A percentile compares a stretch with the other conserved stretches of the same genome.
Conservation (phyloP, 192 early-diverging fungal genomes). For the Cetraspora pellucida region DNA sequence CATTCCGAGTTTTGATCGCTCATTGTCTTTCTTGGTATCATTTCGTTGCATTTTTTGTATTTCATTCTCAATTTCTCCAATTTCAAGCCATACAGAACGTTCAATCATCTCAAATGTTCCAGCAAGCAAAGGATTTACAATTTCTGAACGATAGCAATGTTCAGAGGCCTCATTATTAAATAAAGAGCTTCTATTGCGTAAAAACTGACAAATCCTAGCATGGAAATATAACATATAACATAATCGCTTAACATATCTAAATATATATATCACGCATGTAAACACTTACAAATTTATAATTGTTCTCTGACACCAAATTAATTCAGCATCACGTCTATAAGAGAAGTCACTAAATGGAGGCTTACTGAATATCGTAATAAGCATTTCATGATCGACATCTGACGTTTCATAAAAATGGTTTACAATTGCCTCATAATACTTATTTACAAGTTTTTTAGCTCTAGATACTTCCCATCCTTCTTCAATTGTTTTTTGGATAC, state of each 20-base stretch:
- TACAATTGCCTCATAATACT: too few species aligned
- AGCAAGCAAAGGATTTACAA: constrained; percentile 18
- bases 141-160: constrained; percentile 17
- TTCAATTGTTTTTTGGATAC: too few species aligned
- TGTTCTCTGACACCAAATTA: constrained; percentile 27
- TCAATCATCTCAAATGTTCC: constrained; percentile 21
- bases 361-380: too few species aligned
- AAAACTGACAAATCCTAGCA: constrained; percentile 13
- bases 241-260: background rate
- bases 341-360: too few species aligned
- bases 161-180: constrained; percentile 26
- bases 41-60: background rate
- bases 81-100: constrained; percentile 31
- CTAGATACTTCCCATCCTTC: too few species aligned
- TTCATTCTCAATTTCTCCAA: constrained; percentile 14
- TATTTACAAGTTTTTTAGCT: too few species aligned
- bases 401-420: too few species aligned
- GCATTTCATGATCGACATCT: too few species aligned
- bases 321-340: constrained; percentile 20
- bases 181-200: constrained; percentile 21
- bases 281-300: constrained; percentile 29
- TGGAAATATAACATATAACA: constrained; percentile 31
- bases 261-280: background rate
- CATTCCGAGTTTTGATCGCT: too few species aligned
- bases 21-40: too few species aligned